Conservation (phyloP, 345 rosid species). For the Hevea brasiliensis region DNA sequence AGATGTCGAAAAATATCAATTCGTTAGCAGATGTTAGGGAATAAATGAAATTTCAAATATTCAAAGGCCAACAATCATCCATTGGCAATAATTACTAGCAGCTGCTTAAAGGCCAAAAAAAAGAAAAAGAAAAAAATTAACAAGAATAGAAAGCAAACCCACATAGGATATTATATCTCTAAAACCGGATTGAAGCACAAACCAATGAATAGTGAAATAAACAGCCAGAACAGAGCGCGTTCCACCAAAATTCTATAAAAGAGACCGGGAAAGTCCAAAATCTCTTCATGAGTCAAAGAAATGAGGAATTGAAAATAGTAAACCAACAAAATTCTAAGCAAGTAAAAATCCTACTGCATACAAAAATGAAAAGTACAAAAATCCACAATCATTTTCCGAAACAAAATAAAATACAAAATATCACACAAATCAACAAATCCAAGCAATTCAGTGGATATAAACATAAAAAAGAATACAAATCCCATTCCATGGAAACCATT, state of each 20-base stretch:
- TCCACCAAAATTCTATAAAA: background rate
- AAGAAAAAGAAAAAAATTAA: too few relatives aligned
- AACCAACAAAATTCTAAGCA: background rate
- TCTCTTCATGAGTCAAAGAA: background rate
- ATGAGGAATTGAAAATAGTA: background rate
- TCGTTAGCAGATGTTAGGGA: background rate
- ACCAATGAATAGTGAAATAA: background rate
- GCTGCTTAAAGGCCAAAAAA: background rate
- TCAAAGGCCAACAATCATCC: background rate
- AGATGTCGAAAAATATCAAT: background rate
- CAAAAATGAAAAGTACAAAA: background rate
- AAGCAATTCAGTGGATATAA: background rate
- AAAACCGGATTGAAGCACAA: background rate
- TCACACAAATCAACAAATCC: too few relatives aligned
- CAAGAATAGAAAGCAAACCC: too few relatives aligned
- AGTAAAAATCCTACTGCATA: background rate
- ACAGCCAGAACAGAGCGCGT: background rate
- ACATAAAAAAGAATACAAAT: background rate
- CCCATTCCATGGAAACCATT: background rate
- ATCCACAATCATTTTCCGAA: too few relatives aligned
- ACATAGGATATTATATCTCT: background rate
- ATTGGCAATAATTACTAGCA: background rate
- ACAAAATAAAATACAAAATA: too few relatives aligned
- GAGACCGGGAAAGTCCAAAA: background rate
- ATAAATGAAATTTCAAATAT: background rate